phyloP scores from a whole-genome alignment of 441 rosid genomes.

The Erysimum cheiri region DNA sequence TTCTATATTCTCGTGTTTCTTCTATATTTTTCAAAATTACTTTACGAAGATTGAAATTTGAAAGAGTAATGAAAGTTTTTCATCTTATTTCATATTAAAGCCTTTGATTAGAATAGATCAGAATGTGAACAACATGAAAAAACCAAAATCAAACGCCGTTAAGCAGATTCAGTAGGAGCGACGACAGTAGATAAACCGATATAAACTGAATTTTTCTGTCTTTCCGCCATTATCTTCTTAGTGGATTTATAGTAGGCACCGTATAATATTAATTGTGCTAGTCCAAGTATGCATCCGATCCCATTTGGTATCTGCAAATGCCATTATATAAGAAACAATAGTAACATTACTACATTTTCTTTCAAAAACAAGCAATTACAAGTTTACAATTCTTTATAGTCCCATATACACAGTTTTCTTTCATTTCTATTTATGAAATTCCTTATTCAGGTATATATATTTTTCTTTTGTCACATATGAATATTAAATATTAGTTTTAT shows the following conservation, averaged over 20 bases:
- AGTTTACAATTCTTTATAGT: too few species aligned
- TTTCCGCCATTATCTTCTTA: constrained; percentile 50
- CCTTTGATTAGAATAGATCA: constrained; percentile 9
- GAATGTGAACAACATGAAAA: not conserved
- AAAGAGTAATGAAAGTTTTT: not conserved
- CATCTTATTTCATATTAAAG: constrained; percentile 17
- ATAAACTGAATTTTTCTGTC: constrained; percentile 22
- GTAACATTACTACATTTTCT: too few species aligned
- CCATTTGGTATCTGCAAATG: constrained; percentile 60
- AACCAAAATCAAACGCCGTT: constrained; percentile 8
- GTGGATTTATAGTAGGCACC: constrained; percentile 62
- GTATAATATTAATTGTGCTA: constrained; percentile 59
- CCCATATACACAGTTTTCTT: not conserved
- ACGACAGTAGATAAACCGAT: constrained; percentile 44
- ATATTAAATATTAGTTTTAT: not conserved
- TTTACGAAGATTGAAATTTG: not conserved
- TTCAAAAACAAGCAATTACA: too few species aligned
- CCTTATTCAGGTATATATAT: not conserved
- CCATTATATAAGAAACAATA: too few species aligned
- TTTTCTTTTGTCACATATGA: not conserved
- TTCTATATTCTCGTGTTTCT: too few species aligned
- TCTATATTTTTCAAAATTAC: not conserved
- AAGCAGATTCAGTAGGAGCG: constrained; percentile 30
- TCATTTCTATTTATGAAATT: not conserved
- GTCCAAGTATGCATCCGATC: constrained; percentile 52